Base-by-base conservation (phyloP, 2,329 filamentous ascomycete species). In the Sporothrix euskadiensis region DNA sequence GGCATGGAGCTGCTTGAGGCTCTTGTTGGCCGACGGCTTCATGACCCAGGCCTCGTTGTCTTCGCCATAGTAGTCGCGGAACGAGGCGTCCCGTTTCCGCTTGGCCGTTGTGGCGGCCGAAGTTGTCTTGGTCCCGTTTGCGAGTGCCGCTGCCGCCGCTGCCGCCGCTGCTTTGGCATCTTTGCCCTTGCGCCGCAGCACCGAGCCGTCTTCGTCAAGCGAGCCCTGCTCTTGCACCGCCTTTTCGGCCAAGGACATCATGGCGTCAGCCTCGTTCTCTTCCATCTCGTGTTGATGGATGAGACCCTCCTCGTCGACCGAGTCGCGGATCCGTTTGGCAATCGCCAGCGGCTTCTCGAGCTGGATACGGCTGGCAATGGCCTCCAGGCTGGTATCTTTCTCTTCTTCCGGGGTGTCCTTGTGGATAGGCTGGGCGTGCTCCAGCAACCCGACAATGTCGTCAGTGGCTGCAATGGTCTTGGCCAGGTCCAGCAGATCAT, bases 281-380 rank as follows among this genome's bases (percentile, higher is more conserved):
- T 96, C 90, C 0, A 91, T 86, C 49, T 91, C 88, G 78, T 98
- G 94, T 78, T 93, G 91, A 76, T 93, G 89, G 19, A 90, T 86
- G n/a, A 98, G 84, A 0, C 94, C 93, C 75, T 98, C 94, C 82
- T 98, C 96, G 78, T 99, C 96, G 73, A 99, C 97, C 4, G 95
- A 91, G 2, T 88, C 85, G 69, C 88, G 83, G 74, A 99, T 97
- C 30, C 87, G 88, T 30, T 84, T 82, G 1, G 94, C 92, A 4
- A 98, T 87, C 57, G 88, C 85, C 12, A 85, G 83, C 0, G 94
- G 92, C 2, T 89, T 88, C 14, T 88, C 84, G 26, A 98, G 85
- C 71, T 88, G 85, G 59, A 96, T 88, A 7, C 91, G 88, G 26
- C 80, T 81, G 2, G 86, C 79, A 73, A 92, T 80, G 56, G 80